Evolutionary conservation across 257 asterid species (phyloP).

Genomic region (Lycium barbarum): DNA sequence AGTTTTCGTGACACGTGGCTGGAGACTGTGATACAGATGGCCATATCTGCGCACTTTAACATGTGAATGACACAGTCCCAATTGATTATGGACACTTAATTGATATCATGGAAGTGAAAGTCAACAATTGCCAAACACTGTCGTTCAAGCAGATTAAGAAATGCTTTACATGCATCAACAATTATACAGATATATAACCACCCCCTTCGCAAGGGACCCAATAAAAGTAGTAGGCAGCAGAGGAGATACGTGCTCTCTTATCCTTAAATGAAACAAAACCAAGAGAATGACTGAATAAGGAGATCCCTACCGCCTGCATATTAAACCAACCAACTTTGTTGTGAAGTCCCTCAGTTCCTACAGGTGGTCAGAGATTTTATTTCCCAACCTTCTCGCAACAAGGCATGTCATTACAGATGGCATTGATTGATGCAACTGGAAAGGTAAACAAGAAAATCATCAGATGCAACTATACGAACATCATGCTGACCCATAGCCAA

Average conservation of each 20-base stretch:
- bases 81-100: neutral
- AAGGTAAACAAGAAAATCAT: slow-evolving; percentile 31
- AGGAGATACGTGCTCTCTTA: slow-evolving; percentile 6
- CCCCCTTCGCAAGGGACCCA: neutral
- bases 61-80: neutral
- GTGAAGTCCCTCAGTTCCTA: slow-evolving; percentile 94
- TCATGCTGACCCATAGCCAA: neutral
- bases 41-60: slow-evolving; percentile 65
- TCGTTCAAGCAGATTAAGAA: slow-evolving; percentile 14
- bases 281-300: slow-evolving; percentile 35
- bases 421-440: slow-evolving; percentile 94
- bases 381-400: slow-evolving; percentile 89
- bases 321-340: slow-evolving; percentile 77
- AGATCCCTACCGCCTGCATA: slow-evolving; percentile 82
- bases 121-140: neutral
- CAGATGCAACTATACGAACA: neutral
- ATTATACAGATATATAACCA: slow-evolving; percentile 5
- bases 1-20: slow-evolving; percentile 89
- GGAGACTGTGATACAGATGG: slow-evolving; percentile 86
- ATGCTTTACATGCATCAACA: slow-evolving; percentile 22
- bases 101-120: slow-evolving; percentile 14
- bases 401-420: slow-evolving; percentile 98
- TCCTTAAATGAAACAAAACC: neutral
- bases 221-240: neutral
- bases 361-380: slow-evolving; percentile 79